phyloP scores from a whole-genome alignment of 352 stramenopile species.

The Aphanomyces euteiches region DNA sequence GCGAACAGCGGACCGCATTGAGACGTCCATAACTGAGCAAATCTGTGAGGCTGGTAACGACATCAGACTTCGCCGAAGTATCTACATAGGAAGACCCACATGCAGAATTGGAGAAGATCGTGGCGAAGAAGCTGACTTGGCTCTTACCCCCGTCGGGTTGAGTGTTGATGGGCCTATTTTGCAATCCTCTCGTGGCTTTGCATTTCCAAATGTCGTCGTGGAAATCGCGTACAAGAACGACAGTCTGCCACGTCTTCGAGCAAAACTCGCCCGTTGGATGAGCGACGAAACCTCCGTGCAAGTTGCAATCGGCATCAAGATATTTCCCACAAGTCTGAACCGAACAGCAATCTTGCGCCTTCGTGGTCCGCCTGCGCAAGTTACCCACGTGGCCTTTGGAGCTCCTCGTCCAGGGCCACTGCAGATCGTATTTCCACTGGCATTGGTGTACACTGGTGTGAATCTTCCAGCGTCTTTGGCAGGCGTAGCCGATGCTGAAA shows the following conservation, averaged over 20 bases:
- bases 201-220: not conserved
- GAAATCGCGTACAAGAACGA: not conserved
- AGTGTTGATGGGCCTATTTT: no score
- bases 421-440: not conserved
- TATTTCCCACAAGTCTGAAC: not conserved
- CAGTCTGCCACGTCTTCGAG: not conserved
- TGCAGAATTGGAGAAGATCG: not conserved
- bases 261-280: not conserved
- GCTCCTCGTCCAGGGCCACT: no score
- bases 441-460: not conserved
- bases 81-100: no score
- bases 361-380: no score
- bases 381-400: no score
- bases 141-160: no score
- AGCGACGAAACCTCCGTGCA: not conserved
- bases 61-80: no score
- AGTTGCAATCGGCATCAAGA: conserved; percentile 5
- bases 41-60: no score
- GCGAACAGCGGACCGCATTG: no score
- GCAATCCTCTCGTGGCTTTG: not conserved
- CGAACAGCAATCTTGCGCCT: not conserved
- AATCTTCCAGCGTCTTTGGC: conserved; percentile 1
- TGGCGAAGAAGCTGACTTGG: no score
- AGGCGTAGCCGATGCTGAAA: not conserved
- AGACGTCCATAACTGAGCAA: no score